These are phyloP conservation scores for Pseudogymnoascus sp. DNA, from an alignment of 2,329 filamentous ascomycete genomes.

Conservation along the genomic window DNA sequence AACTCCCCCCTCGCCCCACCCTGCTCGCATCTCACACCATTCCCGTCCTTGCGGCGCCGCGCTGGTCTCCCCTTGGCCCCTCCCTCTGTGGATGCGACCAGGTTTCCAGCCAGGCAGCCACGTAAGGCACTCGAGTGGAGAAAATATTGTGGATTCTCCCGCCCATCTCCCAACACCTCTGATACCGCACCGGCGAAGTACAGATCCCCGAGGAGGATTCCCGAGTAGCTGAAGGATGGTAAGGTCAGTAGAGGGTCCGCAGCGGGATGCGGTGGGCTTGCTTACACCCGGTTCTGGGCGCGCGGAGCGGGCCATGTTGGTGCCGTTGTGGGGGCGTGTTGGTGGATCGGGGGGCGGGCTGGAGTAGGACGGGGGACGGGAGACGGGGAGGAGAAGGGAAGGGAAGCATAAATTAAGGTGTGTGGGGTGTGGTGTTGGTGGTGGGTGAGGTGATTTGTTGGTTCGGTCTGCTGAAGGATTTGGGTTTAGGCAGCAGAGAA, in stretches of 20 bases:
- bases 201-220: neutral
- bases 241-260: neutral
- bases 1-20: neutral
- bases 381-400: neutral
- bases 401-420: conserved; percentile 4
- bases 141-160: neutral
- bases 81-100: neutral
- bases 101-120: neutral
- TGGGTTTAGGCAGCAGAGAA: neutral
- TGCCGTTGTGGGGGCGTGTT: conserved; percentile 1
- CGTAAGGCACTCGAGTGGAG: neutral
- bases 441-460: neutral
- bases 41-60: neutral
- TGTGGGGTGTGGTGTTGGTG: neutral
- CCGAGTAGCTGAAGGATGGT: neutral
- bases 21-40: neutral
- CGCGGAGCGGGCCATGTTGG: neutral
- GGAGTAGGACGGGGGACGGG: too few species aligned
- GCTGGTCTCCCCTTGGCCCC: neutral
- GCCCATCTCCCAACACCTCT: neutral
- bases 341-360: neutral
- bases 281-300: neutral
- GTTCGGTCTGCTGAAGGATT: neutral
- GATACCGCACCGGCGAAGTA: neutral
- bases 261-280: neutral